Evolutionary conservation across 2,329 filamentous ascomycete species (phyloP), one percentile per base, ranked within the genome.

Genomic region (Curvularia eragrostidis): DNA sequence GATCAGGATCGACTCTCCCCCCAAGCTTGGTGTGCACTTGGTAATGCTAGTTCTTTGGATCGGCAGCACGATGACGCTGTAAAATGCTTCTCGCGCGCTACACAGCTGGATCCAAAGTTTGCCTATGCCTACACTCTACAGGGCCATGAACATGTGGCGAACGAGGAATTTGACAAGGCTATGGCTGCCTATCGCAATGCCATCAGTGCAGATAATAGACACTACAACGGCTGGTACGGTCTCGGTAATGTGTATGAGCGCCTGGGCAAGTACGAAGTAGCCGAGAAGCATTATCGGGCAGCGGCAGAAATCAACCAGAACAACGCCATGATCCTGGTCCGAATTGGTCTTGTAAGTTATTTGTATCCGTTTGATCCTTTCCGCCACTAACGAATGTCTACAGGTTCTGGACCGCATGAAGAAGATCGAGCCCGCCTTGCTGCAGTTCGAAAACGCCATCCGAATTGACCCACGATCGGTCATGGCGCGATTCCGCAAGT

Each of bases 141-240:
- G 75, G 95, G 95, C 1, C 95, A 99, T 75, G 95, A 99, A 74
- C 92, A 97, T 74, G 89, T 98, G 43, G 87, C 91, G 34, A 98
- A 97, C 66, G 96, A 99, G 77, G 96, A 99, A 75, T 97, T 95
- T 71, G 94, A 98, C 74, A 97, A 97, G 75, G 95, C 95, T 0
- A 85, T 97, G 43, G 87, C 89, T 38, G 89, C 92, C 1, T 99
- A 97, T 76, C 87, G 96, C 32, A 87, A 89, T 52, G 93, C 92
- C 1, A 91, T 99, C 65, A 86, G 89, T 43, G 92, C 91, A 0
- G 93, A 99, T 71, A 87, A 86, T 54, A 88, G 94, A 19, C 94
- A 97, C 74, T 99, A 98, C 81, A 97, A 97, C 73, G 95, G 94
- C n/a, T 98, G 96, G 86, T 99, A 98, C 75, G 95, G 95, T 19